Evolutionary conservation across 2,329 filamentous ascomycete genomes (phyloP).

Genomic region (Tolypocladium tundrense): DNA sequence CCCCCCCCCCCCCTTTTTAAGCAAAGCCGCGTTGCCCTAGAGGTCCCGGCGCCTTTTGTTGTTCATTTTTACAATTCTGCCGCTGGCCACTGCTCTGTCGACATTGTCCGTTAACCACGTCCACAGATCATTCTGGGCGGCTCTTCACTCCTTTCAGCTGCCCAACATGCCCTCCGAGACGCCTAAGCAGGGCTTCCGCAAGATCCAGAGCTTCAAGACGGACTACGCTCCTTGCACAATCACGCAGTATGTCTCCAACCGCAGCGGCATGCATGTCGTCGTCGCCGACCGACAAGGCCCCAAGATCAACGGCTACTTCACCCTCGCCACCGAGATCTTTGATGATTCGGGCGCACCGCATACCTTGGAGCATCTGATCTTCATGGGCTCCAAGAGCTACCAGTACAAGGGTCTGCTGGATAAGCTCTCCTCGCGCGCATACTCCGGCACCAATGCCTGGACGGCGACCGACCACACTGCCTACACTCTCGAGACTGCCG

Average conservation of each 20-base stretch:
- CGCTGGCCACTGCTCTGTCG: not conserved
- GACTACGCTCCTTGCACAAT: constrained; percentile 85
- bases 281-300: constrained; percentile 88
- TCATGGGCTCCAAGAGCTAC: constrained; percentile 89
- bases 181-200: constrained; percentile 58
- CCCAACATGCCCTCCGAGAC: constrained; percentile 41
- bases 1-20: not conserved
- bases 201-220: constrained; percentile 73
- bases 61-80: no score
- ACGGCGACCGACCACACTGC: constrained; percentile 94
- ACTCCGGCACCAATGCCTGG: constrained; percentile 93
- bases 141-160: constrained; percentile 8
- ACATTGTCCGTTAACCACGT: not conserved
- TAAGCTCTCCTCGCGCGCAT: constrained; percentile 85
- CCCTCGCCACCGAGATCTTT: constrained; percentile 91
- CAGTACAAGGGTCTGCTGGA: constrained; percentile 92
- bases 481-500: constrained; percentile 89
- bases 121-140: not conserved
- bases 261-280: constrained; percentile 89
- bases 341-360: constrained; percentile 92
- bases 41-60: not conserved
- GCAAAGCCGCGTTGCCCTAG: not conserved
- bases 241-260: constrained; percentile 90
- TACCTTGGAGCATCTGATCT: constrained; percentile 72
- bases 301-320: constrained; percentile 93